These are phyloP conservation scores for Deinandra increscens DNA, from an alignment of 129 eudicot genomes.

Conservation along the genomic window DNA sequence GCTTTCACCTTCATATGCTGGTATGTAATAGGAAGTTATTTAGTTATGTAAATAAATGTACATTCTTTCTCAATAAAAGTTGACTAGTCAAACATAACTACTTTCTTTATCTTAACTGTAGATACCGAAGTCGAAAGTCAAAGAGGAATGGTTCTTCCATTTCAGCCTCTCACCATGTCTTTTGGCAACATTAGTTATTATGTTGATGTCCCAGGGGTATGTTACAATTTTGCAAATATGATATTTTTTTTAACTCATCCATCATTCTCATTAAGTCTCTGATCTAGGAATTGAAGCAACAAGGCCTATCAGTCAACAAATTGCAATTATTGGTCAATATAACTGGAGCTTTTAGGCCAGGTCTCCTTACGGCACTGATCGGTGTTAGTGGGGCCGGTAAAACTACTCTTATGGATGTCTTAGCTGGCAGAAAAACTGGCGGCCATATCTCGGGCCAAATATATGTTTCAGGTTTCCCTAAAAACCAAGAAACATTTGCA, in stretches of 20 bases:
- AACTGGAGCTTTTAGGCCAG: slow-evolving; percentile 86
- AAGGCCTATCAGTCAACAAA: slow-evolving; percentile 51
- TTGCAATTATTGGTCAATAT: slow-evolving; percentile 71
- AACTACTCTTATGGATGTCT: slow-evolving; percentile 95
- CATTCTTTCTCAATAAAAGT: neutral
- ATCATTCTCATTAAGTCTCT: slow-evolving; percentile 1
- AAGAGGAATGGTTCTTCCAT: slow-evolving; percentile 96
- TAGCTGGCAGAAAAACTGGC: slow-evolving; percentile 97
- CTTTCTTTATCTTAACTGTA: slow-evolving; percentile 10
- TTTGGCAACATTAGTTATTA: slow-evolving; percentile 70
- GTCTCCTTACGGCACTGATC: slow-evolving; percentile 93
- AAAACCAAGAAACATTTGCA: slow-evolving; percentile 92
- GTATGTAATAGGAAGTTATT: slow-evolving; percentile 31
- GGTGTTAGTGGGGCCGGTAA: slow-evolving; percentile 99
- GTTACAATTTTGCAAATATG: neutral
- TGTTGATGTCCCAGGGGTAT: slow-evolving; percentile 82
- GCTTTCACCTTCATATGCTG: slow-evolving; percentile 66
- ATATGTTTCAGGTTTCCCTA: slow-evolving; percentile 78
- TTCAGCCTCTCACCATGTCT: slow-evolving; percentile 84
- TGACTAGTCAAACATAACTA: neutral
- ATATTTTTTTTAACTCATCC: neutral
- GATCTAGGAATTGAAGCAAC: slow-evolving; percentile 71
- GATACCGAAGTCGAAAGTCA: slow-evolving; percentile 29
- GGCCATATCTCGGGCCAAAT: slow-evolving; percentile 73
- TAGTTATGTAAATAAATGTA: neutral